These are phyloP conservation scores for Vaccinium vitisidaea DNA, from an alignment of 148 eudicot genomes.

Conservation along the genomic window DNA sequence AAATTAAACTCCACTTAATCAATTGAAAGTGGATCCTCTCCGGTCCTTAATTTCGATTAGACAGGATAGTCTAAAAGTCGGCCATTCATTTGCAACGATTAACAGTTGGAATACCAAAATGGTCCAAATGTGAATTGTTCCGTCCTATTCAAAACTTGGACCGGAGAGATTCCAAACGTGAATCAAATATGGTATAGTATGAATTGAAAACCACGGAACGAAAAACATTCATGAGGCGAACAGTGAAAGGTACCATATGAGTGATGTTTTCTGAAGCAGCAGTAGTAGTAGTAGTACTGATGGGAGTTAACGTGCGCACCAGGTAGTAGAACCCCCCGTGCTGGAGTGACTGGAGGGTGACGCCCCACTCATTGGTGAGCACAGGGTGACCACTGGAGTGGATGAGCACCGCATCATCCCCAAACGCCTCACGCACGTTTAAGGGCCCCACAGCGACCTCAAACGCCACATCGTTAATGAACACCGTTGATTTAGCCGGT, in stretches of 20 bases:
- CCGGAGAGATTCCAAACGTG: no score
- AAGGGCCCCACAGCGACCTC: slow-evolving; percentile 64
- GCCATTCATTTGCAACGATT: no score
- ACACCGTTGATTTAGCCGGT: slow-evolving; percentile 56
- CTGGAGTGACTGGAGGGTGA: slow-evolving; percentile 70
- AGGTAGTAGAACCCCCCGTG: slow-evolving; percentile 78
- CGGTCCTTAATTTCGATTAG: no score
- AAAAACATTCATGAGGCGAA: background rate
- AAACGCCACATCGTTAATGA: slow-evolving; percentile 69
- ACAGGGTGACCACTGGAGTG: slow-evolving; percentile 71
- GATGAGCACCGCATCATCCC: slow-evolving; percentile 67
- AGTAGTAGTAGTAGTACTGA: background rate
- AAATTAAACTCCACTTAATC: no score
- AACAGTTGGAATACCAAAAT: no score
- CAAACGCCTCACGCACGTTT: slow-evolving; percentile 73
- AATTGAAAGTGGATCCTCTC: no score
- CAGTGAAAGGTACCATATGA: slow-evolving; percentile 24
- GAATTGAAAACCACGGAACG: background rate
- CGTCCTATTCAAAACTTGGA: no score
- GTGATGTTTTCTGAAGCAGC: slow-evolving; percentile 27
- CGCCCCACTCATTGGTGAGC: slow-evolving; percentile 75
- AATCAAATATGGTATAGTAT: background rate
- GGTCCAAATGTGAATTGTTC: no score
- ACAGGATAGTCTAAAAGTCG: no score
- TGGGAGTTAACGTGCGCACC: slow-evolving; percentile 39